Percentiles rank a stretch among this genome's conserved stretches.
Evolutionary conservation across 345 rosid genomes (phyloP).

Genomic region (Nephelium lappaceum): DNA sequence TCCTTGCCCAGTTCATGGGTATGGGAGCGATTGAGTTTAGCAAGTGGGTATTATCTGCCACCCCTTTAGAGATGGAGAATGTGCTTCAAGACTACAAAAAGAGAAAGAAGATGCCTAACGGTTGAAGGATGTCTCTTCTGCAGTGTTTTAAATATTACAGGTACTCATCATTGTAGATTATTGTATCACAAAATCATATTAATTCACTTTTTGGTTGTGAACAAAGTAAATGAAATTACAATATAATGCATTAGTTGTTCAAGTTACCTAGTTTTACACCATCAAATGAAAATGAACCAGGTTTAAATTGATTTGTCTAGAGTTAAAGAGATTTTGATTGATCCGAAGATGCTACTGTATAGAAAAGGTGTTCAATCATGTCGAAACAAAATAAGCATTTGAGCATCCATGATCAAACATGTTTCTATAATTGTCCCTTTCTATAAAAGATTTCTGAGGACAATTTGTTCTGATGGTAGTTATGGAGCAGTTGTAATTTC

Average conservation of each 20-base stretch:
- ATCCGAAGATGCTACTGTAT: background rate
- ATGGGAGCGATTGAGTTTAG: conserved; percentile 74
- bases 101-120: conserved; percentile 39
- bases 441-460: background rate
- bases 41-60: conserved; percentile 70
- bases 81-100: conserved; percentile 57
- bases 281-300: no score
- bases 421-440: background rate
- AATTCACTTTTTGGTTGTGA: background rate
- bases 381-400: background rate
- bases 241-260: background rate
- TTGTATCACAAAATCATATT: background rate
- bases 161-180: conserved; percentile 4
- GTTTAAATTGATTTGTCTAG: background rate
- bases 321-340: background rate
- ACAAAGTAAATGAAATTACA: background rate
- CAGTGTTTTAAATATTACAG: background rate
- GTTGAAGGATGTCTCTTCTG: conserved; percentile 12
- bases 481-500: background rate
- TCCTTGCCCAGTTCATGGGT: conserved; percentile 60
- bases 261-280: no score
- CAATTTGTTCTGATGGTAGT: background rate
- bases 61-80: conserved; percentile 47
- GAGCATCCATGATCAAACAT: background rate
- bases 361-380: background rate